These are phyloP conservation scores for Salix arbutifolia DNA, from an alignment of 345 rosid genomes.

Conservation along the genomic window DNA sequence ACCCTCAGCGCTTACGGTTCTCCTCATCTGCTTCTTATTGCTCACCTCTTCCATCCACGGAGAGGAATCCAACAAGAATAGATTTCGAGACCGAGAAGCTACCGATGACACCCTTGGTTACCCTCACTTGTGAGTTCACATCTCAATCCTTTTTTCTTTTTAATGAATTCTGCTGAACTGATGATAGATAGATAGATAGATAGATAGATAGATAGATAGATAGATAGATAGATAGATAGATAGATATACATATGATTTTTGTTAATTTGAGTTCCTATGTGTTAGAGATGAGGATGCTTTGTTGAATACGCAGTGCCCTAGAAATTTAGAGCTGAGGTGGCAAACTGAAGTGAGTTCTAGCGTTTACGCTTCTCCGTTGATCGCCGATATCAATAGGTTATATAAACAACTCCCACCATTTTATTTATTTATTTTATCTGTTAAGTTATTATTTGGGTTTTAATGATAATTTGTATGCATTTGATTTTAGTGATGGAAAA, in stretches of 20 bases:
- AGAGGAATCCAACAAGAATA: constrained; percentile 45
- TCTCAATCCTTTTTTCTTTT: neutral
- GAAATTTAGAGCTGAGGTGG: constrained; percentile 92
- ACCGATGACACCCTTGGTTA: constrained; percentile 72
- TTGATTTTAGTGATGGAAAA: constrained; percentile 78
- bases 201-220: no score
- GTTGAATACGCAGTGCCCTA: constrained; percentile 90
- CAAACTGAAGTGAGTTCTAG: constrained; percentile 98
- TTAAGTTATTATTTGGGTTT: neutral
- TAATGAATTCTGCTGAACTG: neutral
- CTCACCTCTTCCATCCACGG: constrained; percentile 29
- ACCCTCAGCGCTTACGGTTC: constrained; percentile 23
- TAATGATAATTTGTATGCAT: neutral
- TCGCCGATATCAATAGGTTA: constrained; percentile 94
- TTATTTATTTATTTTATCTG: neutral
- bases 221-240: neutral
- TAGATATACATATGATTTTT: neutral
- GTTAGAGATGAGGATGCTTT: constrained; percentile 81
- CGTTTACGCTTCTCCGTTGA: constrained; percentile 84
- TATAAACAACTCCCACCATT: neutral
- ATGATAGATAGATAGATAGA: neutral
- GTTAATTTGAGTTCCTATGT: constrained; percentile 1
- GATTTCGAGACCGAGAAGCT: constrained; percentile 76
- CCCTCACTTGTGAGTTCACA: constrained; percentile 60
- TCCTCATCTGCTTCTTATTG: constrained; percentile 41